Evolutionary conservation across 208 protist genomes (phyloP).

Genomic region (Wallacemonas sp.): DNA sequence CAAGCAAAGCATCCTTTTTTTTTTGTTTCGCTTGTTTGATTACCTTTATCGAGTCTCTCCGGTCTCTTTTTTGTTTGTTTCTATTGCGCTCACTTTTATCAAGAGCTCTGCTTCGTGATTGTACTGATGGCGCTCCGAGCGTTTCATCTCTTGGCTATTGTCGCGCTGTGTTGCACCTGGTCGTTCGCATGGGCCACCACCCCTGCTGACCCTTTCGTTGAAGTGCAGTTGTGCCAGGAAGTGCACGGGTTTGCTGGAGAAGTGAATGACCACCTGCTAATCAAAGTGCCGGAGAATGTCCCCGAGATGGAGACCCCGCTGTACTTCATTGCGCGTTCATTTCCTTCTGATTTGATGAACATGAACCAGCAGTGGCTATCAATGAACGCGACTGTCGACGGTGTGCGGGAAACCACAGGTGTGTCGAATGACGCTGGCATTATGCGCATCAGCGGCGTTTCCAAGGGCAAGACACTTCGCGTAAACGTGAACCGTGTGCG

Average conservation of each 20-base stretch:
- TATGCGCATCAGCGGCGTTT: conserved; percentile 47
- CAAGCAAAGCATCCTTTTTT: neutral
- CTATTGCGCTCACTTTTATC: too few relatives aligned
- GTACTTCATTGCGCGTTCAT: conserved; percentile 55
- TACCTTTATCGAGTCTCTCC: too few relatives aligned
- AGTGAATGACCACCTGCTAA: conserved; percentile 54
- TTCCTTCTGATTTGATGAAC: conserved; percentile 31
- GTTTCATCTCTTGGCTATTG: conserved; percentile 5
- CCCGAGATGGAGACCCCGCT: conserved; percentile 44
- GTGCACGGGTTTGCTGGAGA: conserved; percentile 76
- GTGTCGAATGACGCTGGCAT: conserved; percentile 64
- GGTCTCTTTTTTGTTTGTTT: conserved; percentile 12
- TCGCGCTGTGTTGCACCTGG: neutral
- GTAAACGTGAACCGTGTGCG: conserved; percentile 52
- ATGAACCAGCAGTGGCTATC: conserved; percentile 48
- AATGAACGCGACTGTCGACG: conserved; percentile 60
- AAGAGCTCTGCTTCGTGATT: too few relatives aligned
- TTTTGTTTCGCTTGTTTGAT: conserved; percentile 10
- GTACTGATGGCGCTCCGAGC: too few relatives aligned
- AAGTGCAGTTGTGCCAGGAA: conserved; percentile 50
- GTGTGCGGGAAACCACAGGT: conserved; percentile 32
- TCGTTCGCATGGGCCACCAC: neutral
- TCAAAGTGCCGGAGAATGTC: conserved; percentile 38
- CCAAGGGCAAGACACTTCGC: conserved; percentile 49
- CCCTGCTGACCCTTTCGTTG: neutral